These are phyloP conservation scores for Globisporangium alternatum DNA, from an alignment of 352 stramenopile genomes.

Conservation along the genomic window DNA sequence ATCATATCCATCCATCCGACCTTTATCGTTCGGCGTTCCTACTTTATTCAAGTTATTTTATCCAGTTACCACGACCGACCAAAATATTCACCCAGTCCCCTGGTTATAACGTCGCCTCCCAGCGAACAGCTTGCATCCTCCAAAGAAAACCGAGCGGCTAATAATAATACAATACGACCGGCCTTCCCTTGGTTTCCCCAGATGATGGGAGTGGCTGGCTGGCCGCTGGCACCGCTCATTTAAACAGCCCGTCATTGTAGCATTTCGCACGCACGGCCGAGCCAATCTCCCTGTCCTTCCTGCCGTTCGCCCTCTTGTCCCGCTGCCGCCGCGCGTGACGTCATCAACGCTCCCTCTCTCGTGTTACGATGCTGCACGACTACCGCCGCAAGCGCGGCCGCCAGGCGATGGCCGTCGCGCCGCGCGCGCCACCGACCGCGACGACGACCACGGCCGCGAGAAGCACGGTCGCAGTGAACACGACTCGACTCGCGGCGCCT, in stretches of 20 bases:
- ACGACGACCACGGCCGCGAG: not conserved
- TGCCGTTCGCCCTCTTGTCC: not conserved
- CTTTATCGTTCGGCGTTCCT: too few species aligned
- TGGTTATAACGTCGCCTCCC: not conserved
- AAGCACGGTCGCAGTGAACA: not conserved
- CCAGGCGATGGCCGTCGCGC: not conserved
- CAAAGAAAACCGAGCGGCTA: not conserved
- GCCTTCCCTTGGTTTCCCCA: not conserved
- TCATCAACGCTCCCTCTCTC: not conserved
- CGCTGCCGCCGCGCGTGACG: not conserved
- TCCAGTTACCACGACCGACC: too few species aligned
- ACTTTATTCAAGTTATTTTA: too few species aligned
- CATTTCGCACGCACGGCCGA: not conserved
- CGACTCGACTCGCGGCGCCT: not conserved
- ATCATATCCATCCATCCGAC: too few species aligned
- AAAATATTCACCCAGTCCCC: too few species aligned
- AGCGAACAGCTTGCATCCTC: not conserved
- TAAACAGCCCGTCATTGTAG: not conserved
- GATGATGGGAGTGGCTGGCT: too few species aligned
- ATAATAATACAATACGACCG: not conserved
- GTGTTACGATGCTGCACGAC: slow-evolving; percentile 9
- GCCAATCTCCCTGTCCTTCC: not conserved
- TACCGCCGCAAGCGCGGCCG: slow-evolving; percentile 1
- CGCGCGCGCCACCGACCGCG: not conserved
- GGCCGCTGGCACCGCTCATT: not conserved